Evolutionary conservation across 2,329 filamentous ascomycete genomes (phyloP).

Genomic region (Fusarium buxicola): DNA sequence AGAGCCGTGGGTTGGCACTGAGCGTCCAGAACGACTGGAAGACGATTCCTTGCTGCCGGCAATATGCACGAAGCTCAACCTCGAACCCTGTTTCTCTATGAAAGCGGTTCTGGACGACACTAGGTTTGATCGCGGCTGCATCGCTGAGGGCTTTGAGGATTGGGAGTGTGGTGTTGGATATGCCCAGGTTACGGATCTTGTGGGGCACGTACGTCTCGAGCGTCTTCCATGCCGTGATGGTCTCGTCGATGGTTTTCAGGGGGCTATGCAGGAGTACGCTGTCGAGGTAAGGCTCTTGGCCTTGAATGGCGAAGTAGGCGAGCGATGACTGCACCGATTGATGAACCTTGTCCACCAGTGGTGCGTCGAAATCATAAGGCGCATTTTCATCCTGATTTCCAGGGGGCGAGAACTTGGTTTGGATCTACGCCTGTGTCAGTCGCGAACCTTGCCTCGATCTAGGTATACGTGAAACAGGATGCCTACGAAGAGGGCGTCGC

Average conservation of each 20-base stretch:
- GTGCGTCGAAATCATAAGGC: conserved; percentile 70
- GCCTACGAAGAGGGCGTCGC: conserved; percentile 71
- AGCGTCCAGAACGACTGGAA: conserved; percentile 69
- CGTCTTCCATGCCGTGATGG: conserved; percentile 73
- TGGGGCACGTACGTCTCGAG: conserved; percentile 75
- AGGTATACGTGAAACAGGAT: background rate
- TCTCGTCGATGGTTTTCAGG: conserved; percentile 56
- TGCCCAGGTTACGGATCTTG: conserved; percentile 74
- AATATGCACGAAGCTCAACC: conserved; percentile 65
- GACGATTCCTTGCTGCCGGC: conserved; percentile 54
- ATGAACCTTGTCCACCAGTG: conserved; percentile 73
- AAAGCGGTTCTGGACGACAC: conserved; percentile 83
- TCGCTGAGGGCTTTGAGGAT: conserved; percentile 66
- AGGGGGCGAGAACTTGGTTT: conserved; percentile 84
- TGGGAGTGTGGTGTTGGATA: conserved; percentile 77
- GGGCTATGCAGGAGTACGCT: conserved; percentile 79
- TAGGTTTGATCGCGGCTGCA: conserved; percentile 55
- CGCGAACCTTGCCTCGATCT: background rate
- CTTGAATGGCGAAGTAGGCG: conserved; percentile 65
- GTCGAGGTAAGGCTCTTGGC: conserved; percentile 68
- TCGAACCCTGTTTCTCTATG: conserved; percentile 71
- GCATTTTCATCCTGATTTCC: conserved; percentile 69
- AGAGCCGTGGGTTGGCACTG: conserved; percentile 58
- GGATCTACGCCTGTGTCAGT: conserved; percentile 61
- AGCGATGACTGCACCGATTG: conserved; percentile 76